phyloP scores from a whole-genome alignment of 768 basidiomycete species.

The Tricholoma furcatifolium region DNA sequence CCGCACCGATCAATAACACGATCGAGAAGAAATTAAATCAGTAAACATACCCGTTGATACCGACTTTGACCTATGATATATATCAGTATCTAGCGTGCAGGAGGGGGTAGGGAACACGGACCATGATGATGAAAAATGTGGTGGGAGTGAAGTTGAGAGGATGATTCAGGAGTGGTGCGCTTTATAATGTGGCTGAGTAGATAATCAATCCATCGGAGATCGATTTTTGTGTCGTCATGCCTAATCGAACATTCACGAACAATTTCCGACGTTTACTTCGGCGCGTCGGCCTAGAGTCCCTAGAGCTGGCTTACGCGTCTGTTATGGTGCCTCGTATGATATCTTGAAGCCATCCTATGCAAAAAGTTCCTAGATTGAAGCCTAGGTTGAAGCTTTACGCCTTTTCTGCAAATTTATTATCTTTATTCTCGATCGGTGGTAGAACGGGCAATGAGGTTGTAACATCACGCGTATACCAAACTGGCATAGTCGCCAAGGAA shows the following conservation, averaged over 20 bases:
- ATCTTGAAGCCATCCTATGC: no score
- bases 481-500: constrained; percentile 2
- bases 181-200: constrained; percentile 18
- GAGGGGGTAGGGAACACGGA: constrained; percentile 11
- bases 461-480: neutral
- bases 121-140: constrained; percentile 20
- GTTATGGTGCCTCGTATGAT: no score
- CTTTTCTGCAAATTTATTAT: no score
- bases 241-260: neutral
- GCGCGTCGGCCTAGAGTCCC: neutral
- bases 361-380: no score
- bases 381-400: no score
- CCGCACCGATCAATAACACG: constrained; percentile 7
- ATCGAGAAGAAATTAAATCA: constrained; percentile 11
- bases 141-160: constrained; percentile 12
- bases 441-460: constrained; percentile 1
- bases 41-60: constrained; percentile 87
- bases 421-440: constrained; percentile 4
- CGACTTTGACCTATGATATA: constrained; percentile 69
- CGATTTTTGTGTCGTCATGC: constrained; percentile 19
- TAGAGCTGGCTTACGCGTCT: neutral
- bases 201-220: constrained; percentile 27
- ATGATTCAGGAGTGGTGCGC: constrained; percentile 12
- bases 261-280: no score
- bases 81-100: neutral